Conservation (phyloP, 2,329 filamentous ascomycete genomes). For the Talaromyces marneffei region DNA sequence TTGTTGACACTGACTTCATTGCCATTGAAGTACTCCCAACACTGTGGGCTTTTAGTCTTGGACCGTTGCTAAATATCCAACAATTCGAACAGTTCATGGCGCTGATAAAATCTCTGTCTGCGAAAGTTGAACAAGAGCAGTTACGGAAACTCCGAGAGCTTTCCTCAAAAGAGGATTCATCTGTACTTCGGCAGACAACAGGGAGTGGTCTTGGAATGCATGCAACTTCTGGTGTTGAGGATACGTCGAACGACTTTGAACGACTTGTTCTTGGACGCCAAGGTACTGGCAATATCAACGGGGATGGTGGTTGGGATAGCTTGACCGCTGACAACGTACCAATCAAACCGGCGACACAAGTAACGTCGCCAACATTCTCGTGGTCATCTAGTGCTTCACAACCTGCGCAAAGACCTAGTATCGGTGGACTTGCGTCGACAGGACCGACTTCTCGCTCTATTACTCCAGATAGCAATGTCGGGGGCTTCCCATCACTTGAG, state of each 20-base stretch:
- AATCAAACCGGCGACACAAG: conserved; percentile 22
- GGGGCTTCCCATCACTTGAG: conserved; percentile 43
- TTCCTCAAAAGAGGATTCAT: conserved; percentile 52
- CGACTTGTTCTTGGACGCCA: conserved; percentile 73
- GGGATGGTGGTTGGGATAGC: conserved; percentile 28
- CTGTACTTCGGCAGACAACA: conserved; percentile 34
- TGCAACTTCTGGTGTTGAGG: conserved; percentile 46
- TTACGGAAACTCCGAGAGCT: conserved; percentile 82
- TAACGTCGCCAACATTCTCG: conserved; percentile 35
- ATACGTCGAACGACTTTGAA: conserved; percentile 70
- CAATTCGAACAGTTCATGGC: conserved; percentile 90
- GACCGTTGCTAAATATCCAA: conserved; percentile 76
- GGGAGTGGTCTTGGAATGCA: conserved; percentile 25
- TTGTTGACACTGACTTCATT: conserved; percentile 83
- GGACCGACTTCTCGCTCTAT: conserved; percentile 40
- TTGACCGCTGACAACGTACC: conserved; percentile 28
- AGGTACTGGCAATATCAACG: conserved; percentile 31
- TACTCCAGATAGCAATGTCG: conserved; percentile 48
- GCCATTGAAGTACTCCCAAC: conserved; percentile 86
- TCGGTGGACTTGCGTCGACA: conserved; percentile 15
- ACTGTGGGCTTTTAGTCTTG: conserved; percentile 86
- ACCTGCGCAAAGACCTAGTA: conserved; percentile 18
- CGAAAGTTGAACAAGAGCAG: conserved; percentile 81
- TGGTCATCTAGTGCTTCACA: conserved; percentile 36
- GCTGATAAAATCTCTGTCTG: conserved; percentile 73